Percentiles rank a stretch among this genome's conserved stretches.
Conservation (phyloP, 306 rosid species). For the Biancaea sappan region DNA sequence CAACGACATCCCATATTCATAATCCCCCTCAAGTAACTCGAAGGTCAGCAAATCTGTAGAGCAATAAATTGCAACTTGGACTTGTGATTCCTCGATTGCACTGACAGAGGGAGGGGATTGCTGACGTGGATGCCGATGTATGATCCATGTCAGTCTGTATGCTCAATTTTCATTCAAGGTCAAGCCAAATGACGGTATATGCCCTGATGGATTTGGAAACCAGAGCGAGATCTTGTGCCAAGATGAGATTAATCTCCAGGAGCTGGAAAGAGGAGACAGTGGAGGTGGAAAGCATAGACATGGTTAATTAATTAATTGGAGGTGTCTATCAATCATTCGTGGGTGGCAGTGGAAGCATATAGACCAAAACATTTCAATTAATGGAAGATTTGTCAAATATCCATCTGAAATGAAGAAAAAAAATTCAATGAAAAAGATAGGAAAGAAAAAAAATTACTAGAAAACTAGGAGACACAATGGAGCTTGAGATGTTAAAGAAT, state of each 20-base stretch:
- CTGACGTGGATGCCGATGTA: constrained; percentile 47
- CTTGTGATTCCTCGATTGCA: constrained; percentile 29
- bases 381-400: too few relatives aligned
- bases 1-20: constrained; percentile 65
- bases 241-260: constrained; percentile 69
- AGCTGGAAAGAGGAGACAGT: constrained; percentile 36
- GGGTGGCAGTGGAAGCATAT: too few relatives aligned
- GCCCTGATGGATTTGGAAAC: constrained; percentile 54
- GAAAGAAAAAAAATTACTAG: too few relatives aligned
- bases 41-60: constrained; percentile 72
- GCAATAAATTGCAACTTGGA: constrained; percentile 54
- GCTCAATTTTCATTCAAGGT: constrained; percentile 55
- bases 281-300: constrained; percentile 13
- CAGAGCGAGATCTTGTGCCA: constrained; percentile 57
- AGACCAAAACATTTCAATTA: too few relatives aligned
- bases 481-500: too few relatives aligned
- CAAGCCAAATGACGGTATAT: constrained; percentile 74
- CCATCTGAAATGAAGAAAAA: too few relatives aligned
- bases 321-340: too few relatives aligned
- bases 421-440: too few relatives aligned
- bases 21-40: constrained; percentile 72
- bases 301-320: neutral
- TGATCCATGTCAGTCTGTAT: constrained; percentile 51
- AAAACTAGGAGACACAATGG: too few relatives aligned
- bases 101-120: constrained; percentile 48